Evolutionary conservation across 805 yeast species (phyloP).

Genomic region (Teunomyces aglyptinius): DNA sequence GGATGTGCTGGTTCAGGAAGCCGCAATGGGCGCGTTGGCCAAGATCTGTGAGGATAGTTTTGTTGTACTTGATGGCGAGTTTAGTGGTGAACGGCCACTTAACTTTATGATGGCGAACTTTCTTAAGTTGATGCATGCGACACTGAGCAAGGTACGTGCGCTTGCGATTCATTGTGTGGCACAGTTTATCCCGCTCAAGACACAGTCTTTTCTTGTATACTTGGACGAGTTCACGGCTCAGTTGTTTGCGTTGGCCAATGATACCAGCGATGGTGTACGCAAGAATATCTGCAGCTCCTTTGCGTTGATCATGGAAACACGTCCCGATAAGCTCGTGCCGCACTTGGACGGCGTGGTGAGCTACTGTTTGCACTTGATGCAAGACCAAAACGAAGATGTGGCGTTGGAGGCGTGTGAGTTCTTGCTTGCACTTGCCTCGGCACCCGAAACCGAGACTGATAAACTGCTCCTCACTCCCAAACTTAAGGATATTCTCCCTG

Average conservation of each 20-base stretch:
- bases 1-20: constrained; percentile 49
- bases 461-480: constrained; percentile 49
- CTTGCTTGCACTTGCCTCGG: constrained; percentile 62
- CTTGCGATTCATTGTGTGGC: constrained; percentile 70
- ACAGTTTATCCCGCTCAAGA: constrained; percentile 66
- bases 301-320: constrained; percentile 62
- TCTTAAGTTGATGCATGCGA: constrained; percentile 44
- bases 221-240: constrained; percentile 64
- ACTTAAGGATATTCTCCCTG: constrained; percentile 68
- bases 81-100: constrained; percentile 65
- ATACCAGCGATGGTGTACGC: constrained; percentile 57
- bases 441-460: constrained; percentile 46
- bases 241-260: constrained; percentile 69
- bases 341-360: constrained; percentile 84
- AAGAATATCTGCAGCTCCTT: constrained; percentile 78
- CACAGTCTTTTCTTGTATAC: constrained; percentile 62
- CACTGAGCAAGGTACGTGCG: constrained; percentile 53
- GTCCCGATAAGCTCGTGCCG: constrained; percentile 77
- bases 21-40: constrained; percentile 76
- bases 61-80: constrained; percentile 59
- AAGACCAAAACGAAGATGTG: constrained; percentile 59
- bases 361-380: constrained; percentile 78
- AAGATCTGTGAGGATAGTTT: constrained; percentile 91
- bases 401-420: constrained; percentile 94
- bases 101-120: constrained; percentile 66